Base-by-base conservation (phyloP, 768 basidiomycete genomes). In the Clitopilus hobsonii region DNA sequence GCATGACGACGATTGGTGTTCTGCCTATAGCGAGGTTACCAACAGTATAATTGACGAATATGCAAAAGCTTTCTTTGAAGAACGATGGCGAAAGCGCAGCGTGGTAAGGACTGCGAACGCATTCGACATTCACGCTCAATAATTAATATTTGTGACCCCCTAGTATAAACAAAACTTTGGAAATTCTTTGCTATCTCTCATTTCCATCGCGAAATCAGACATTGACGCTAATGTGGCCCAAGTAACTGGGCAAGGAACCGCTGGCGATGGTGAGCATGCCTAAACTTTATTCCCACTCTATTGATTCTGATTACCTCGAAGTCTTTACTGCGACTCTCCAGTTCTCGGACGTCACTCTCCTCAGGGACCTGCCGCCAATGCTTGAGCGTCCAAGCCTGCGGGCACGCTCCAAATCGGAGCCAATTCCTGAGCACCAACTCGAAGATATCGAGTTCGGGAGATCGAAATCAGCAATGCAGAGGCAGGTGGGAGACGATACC, bases 1-100 rank as follows among this genome's bases (percentile, higher is more conserved):
- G 22, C 58, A 58, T 20, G 54, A 58, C 24, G 52, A 58, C 22
- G 54, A 53, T 2, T 58, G 58, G 58, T 58, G 58, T 20, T 56
- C 54, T 14, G 24, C 38, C 5, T 52, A 54, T 28, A 54, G 54
- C 52, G 32, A 47, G 25, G 49, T 24, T 11, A 53, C 38, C 22
- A 38, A 16, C 2, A 16, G 11, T 13, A 55, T 58, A n/a, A 53
- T 56, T 25, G 58, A 58, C 29, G 58, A 55, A 18, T 58, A 58
- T 53, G 51, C 48, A 3, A 23, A 29, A n/a, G n/a, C 27, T 22
- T 50, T 58, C 29, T 58, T 58, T 24, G 29, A 26, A 3, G 52
- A 55, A 45, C 16, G 41, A 16, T 45, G 41, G 41, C n/a, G 41
- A 45, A 45, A 23, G n/a, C 41, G 14, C 10, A 23, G 22, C 22